A percentile compares a stretch with the other conserved stretches of the same genome.
These are phyloP conservation scores for Catharanthus roseus DNA, from an alignment of 257 asterid species.

Conservation along the genomic window DNA sequence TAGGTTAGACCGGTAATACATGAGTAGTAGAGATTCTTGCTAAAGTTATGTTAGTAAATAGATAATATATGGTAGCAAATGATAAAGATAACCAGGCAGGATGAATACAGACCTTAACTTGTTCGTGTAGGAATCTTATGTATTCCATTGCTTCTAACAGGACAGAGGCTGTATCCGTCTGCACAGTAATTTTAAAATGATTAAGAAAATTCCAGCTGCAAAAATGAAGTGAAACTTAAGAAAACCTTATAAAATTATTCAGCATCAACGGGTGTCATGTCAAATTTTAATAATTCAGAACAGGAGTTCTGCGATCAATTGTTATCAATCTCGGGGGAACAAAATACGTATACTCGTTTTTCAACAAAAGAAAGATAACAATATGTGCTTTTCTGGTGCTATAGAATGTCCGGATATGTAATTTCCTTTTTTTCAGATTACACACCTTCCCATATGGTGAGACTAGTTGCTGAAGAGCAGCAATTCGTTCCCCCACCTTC, in stretches of 20 bases:
- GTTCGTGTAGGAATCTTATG: conserved; percentile 84
- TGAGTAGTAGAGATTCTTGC: background rate
- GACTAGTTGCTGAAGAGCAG: conserved; percentile 89
- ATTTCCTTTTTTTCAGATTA: background rate
- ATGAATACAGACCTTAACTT: conserved; percentile 57
- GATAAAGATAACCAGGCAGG: background rate
- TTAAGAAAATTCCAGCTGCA: background rate
- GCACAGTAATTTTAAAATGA: conserved; percentile 12
- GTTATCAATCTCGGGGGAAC: background rate
- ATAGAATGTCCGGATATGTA: background rate
- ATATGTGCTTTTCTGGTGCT: background rate
- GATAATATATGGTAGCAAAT: background rate
- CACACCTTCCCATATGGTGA: conserved; percentile 92
- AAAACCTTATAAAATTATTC: background rate
- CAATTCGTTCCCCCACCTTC: conserved; percentile 68
- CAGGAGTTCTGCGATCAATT: background rate
- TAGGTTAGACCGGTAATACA: background rate
- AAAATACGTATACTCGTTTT: background rate
- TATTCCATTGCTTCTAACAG: conserved; percentile 82
- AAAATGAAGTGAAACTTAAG: background rate
- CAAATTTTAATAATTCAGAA: no score
- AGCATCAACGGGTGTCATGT: background rate
- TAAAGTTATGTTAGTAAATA: background rate
- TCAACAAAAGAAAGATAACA: background rate
- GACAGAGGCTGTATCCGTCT: conserved; percentile 96